Evolutionary conservation across 176 grass and related monocot species (phyloP).

Genomic region (Oryza australiensis): DNA sequence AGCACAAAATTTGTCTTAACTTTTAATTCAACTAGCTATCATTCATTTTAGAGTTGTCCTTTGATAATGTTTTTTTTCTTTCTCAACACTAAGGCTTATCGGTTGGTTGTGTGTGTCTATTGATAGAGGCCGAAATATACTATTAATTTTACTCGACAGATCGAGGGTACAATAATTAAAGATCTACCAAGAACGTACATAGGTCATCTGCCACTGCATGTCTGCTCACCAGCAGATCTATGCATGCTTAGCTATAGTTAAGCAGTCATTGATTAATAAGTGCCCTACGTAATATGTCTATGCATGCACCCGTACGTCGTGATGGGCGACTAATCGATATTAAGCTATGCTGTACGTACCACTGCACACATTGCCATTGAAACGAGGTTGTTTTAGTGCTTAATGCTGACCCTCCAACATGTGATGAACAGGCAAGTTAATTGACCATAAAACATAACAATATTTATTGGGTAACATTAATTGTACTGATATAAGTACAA

Average conservation of each 20-base stretch:
- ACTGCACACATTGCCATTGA: background rate
- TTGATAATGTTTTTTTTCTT: no score
- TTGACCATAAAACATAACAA: no score
- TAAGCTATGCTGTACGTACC: background rate
- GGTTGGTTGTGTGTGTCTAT: no score
- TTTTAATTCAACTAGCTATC: no score
- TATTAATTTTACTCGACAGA: background rate
- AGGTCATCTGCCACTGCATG: conserved; percentile 12
- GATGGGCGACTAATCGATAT: background rate
- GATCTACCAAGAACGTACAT: conserved; percentile 23
- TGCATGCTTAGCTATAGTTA: background rate
- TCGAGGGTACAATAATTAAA: conserved; percentile 12
- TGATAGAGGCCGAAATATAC: no score
- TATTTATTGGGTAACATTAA: no score
- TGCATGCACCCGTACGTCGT: no score
- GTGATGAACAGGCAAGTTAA: background rate
- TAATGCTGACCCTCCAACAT: background rate
- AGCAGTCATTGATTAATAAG: background rate
- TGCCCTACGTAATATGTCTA: background rate
- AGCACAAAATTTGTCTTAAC: no score
- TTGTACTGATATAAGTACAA: background rate
- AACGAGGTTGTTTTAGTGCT: background rate
- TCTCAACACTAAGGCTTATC: no score
- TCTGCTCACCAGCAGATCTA: conserved; percentile 4
- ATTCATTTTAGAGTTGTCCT: no score